phyloP scores from a whole-genome alignment of 192 early-diverging fungal genomes.

The Podila clonocystis region DNA sequence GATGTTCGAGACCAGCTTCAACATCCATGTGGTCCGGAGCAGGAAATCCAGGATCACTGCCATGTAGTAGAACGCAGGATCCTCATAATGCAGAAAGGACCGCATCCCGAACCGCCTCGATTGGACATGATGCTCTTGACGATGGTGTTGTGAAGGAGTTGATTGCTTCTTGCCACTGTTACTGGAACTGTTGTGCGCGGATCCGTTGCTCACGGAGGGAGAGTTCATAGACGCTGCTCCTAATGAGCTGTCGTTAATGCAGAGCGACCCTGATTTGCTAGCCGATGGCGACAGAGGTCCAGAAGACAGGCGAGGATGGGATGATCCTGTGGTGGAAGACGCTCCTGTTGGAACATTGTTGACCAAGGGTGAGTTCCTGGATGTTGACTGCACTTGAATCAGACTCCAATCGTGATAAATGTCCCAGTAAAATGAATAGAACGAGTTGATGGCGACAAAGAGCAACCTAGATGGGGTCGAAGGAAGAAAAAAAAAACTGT shows the following conservation, averaged over 20 bases:
- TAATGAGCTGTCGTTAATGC: background rate
- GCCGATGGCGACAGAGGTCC: conserved; percentile 1
- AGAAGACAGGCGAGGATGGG: conserved; percentile 14
- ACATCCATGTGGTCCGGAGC: conserved; percentile 87
- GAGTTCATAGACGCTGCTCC: background rate
- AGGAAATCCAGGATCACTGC: conserved; percentile 85
- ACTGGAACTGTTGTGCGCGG: background rate
- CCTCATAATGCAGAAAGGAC: conserved; percentile 70
- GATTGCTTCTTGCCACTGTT: background rate
- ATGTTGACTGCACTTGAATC: conserved; percentile 41
- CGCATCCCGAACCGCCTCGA: conserved; percentile 65
- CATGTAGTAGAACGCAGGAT: conserved; percentile 73
- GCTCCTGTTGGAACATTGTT: conserved; percentile 11
- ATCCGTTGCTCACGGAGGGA: background rate
- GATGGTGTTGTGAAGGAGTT: background rate
- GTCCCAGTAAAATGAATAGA: conserved; percentile 98
- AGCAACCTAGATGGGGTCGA: conserved; percentile 51
- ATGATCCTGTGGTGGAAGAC: background rate
- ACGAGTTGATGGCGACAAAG: conserved; percentile 83
- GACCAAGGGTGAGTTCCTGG: conserved; percentile 30
- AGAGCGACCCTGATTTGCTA: conserved; percentile 24
- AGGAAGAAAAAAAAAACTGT: conserved; percentile 27
- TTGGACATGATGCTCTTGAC: background rate
- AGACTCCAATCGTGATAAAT: conserved; percentile 92
- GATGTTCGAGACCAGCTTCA: conserved; percentile 73